Evolutionary conservation across 352 stramenopile species (phyloP).

Genomic region (Phytophthora niederhauseri): DNA sequence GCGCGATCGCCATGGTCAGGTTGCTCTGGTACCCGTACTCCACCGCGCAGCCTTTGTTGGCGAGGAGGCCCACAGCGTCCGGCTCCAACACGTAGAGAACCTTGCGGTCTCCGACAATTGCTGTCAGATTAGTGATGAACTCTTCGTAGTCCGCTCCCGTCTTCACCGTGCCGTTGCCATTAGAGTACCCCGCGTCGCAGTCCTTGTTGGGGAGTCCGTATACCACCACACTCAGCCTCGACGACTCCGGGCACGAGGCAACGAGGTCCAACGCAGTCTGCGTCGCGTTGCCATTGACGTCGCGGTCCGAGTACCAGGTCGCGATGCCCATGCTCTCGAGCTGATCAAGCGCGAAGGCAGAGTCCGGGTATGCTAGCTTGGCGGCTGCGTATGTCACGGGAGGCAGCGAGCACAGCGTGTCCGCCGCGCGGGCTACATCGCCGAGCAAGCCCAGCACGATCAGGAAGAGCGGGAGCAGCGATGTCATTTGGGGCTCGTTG

Average conservation of each 20-base stretch:
- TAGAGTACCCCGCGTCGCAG: constrained; percentile 63
- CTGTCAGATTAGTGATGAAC: constrained; percentile 56
- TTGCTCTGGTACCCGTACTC: constrained; percentile 63
- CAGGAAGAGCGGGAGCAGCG: constrained; percentile 16
- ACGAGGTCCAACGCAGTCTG: constrained; percentile 44
- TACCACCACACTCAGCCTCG: constrained; percentile 61
- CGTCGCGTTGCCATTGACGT: constrained; percentile 40
- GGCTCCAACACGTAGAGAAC: constrained; percentile 76
- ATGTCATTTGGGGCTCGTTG: constrained; percentile 15
- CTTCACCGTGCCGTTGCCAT: constrained; percentile 37
- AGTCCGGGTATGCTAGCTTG: constrained; percentile 51
- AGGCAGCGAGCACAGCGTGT: constrained; percentile 58
- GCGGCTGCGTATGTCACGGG: constrained; percentile 49
- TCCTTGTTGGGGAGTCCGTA: constrained; percentile 84
- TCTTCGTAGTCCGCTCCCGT: constrained; percentile 51
- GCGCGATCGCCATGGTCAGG: constrained; percentile 46
- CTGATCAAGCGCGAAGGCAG: constrained; percentile 51
- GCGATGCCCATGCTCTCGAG: constrained; percentile 61
- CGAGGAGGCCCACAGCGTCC: constrained; percentile 63
- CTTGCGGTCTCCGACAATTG: constrained; percentile 52
- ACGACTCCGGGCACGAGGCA: constrained; percentile 37
- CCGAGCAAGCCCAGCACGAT: constrained; percentile 4
- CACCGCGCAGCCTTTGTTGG: constrained; percentile 38
- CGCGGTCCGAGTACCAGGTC: constrained; percentile 74
- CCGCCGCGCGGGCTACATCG: constrained; percentile 9